These are phyloP conservation scores for Linum trigynum DNA, from an alignment of 345 rosid species.

Conservation along the genomic window DNA sequence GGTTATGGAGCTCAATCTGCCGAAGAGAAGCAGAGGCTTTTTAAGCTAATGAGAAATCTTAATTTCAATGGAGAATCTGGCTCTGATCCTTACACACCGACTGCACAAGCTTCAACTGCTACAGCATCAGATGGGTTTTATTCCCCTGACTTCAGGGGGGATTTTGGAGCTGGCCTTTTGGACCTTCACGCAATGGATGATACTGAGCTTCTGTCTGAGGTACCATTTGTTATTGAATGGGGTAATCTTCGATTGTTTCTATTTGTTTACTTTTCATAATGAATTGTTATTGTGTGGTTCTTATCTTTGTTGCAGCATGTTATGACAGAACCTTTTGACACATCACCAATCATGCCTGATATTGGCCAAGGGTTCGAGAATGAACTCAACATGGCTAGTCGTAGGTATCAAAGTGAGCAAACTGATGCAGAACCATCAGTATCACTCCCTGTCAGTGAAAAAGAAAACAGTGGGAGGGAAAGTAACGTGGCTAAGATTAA, in stretches of 20 bases:
- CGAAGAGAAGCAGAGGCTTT: conserved; percentile 93
- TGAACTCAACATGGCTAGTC: conserved; percentile 45
- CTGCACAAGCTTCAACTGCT: conserved; percentile 55
- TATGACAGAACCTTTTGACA: conserved; percentile 86
- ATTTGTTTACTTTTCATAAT: too few relatives aligned
- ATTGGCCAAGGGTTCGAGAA: conserved; percentile 53
- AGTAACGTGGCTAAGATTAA: conserved; percentile 82
- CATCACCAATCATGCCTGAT: conserved; percentile 83
- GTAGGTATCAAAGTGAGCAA: conserved; percentile 39
- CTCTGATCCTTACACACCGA: conserved; percentile 58
- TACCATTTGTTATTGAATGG: conserved; percentile 19
- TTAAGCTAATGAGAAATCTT: conserved; percentile 86
- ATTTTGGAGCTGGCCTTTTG: conserved; percentile 95
- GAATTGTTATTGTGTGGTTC: background rate
- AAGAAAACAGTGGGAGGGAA: conserved; percentile 62
- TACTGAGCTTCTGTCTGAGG: conserved; percentile 90
- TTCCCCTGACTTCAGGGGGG: conserved; percentile 90
- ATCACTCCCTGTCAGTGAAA: conserved; percentile 41
- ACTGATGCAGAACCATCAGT: conserved; percentile 47
- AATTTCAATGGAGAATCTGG: conserved; percentile 88
- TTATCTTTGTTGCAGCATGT: conserved; percentile 56
- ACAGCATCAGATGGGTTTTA: conserved; percentile 66
- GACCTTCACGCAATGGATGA: conserved; percentile 99
- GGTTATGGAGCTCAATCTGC: conserved; percentile 96
- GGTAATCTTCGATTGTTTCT: too few relatives aligned